Evolutionary conservation across 805 yeast species (phyloP).

Genomic region (Komagataella populi): DNA sequence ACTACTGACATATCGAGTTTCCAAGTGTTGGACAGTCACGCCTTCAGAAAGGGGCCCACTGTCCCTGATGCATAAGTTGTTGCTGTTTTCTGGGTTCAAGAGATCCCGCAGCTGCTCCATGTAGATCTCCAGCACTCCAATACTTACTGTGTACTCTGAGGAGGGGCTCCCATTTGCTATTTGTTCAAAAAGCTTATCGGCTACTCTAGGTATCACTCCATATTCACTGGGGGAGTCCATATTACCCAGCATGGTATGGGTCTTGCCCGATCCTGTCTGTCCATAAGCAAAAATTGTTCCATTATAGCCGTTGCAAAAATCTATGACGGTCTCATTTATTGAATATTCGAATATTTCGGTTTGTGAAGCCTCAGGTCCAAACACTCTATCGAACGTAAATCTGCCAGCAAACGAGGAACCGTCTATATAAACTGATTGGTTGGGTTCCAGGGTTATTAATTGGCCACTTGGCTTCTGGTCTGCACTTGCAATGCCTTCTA

Average conservation of each 20-base stretch:
- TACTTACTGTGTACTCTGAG: constrained; percentile 51
- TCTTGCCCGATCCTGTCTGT: constrained; percentile 78
- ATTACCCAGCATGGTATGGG: constrained; percentile 68
- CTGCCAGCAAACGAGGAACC: neutral
- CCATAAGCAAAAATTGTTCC: constrained; percentile 43
- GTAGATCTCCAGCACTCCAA: constrained; percentile 71
- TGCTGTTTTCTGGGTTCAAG: constrained; percentile 25
- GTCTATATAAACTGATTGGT: neutral
- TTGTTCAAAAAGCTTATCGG: constrained; percentile 47
- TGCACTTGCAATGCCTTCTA: neutral
- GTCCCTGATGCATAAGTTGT: constrained; percentile 43
- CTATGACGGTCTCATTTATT: constrained; percentile 50
- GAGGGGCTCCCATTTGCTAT: constrained; percentile 34
- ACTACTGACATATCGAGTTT: constrained; percentile 44
- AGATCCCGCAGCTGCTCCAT: constrained; percentile 68
- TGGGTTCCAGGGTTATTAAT: neutral
- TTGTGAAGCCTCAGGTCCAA: constrained; percentile 38
- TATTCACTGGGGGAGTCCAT: constrained; percentile 19
- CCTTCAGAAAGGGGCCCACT: constrained; percentile 39
- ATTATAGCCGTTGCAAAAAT: constrained; percentile 50
- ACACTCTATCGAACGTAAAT: constrained; percentile 58
- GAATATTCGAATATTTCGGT: constrained; percentile 44
- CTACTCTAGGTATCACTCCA: constrained; percentile 66
- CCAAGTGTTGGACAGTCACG: constrained; percentile 57
- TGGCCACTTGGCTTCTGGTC: neutral